phyloP scores from a whole-genome alignment of 1,284 basidiomycete genomes.

The Sanghuangporus sanghuang region DNA sequence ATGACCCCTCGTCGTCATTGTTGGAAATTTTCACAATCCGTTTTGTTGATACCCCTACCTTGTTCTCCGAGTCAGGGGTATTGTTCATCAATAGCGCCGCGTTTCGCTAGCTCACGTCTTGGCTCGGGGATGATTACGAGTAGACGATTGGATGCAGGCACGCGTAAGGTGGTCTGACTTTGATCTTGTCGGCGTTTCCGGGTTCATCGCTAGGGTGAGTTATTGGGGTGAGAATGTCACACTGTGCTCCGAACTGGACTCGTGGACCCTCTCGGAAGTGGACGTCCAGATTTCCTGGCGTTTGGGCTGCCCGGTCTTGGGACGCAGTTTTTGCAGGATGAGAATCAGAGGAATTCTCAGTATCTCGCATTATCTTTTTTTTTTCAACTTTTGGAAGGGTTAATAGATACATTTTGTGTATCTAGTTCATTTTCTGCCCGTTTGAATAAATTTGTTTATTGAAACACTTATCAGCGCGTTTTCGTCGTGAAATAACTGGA shows the following conservation, averaged over 20 bases:
- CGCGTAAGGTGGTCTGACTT: not conserved
- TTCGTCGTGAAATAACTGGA: too few relatives aligned
- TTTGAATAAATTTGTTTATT: too few relatives aligned
- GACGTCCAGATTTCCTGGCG: not conserved
- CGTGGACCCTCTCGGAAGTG: not conserved
- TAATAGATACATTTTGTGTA: too few relatives aligned
- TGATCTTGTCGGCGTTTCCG: not conserved
- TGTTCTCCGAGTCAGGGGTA: conserved; percentile 13
- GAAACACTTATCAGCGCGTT: too few relatives aligned
- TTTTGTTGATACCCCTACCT: not conserved
- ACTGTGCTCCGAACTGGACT: not conserved
- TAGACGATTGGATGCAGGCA: not conserved
- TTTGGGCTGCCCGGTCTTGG: not conserved
- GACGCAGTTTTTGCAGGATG: not conserved
- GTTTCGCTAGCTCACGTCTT: not conserved
- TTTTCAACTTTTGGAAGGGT: too few relatives aligned
- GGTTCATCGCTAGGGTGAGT: not conserved
- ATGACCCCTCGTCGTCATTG: not conserved
- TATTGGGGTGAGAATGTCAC: not conserved
- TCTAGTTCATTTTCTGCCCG: too few relatives aligned
- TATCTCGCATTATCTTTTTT: too few relatives aligned
- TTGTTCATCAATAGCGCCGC: not conserved
- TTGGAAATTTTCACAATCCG: not conserved
- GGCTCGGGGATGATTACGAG: conserved; percentile 11
- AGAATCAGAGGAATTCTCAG: too few relatives aligned